These are phyloP conservation scores for Aspergillus bertholletiae DNA, from an alignment of 495 filamentous ascomycete genomes.

Conservation along the genomic window DNA sequence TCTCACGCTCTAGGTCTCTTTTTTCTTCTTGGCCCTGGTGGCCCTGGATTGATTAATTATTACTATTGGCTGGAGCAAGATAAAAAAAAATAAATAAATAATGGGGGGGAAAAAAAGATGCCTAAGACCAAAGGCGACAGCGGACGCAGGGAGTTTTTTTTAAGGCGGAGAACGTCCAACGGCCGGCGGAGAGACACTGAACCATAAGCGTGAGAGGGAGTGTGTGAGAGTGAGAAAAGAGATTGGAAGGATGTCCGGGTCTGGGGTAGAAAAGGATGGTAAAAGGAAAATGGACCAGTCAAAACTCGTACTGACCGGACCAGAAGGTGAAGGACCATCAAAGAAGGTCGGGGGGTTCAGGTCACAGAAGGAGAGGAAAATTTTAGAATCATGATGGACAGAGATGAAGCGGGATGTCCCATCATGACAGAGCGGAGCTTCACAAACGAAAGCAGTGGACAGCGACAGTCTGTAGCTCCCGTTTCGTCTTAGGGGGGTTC, in stretches of 20 bases:
- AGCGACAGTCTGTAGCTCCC: slow-evolving; percentile 8
- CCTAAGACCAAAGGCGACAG: slow-evolving; percentile 1
- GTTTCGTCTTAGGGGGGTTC: slow-evolving; percentile 13
- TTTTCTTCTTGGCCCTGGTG: not conserved
- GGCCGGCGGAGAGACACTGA: slow-evolving; percentile 4
- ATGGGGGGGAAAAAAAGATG: not conserved
- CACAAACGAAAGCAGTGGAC: slow-evolving; percentile 11
- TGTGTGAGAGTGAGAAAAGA: not conserved
- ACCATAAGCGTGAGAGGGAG: not conserved
- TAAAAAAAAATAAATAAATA: not conserved
- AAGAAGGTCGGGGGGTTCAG: not conserved
- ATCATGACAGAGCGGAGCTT: slow-evolving; percentile 20
- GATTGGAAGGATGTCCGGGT: not conserved
- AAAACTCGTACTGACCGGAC: not conserved
- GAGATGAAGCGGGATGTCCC: slow-evolving; percentile 7
- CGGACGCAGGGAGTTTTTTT: slow-evolving; percentile 4
- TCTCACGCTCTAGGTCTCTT: not conserved
- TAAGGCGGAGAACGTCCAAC: slow-evolving; percentile 5
- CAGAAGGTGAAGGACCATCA: not conserved
- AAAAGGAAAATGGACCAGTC: not conserved
- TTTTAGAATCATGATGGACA: not conserved
- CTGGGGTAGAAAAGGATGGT: slow-evolving; percentile 1
- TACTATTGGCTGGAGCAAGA: not conserved
- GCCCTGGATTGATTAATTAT: not conserved
- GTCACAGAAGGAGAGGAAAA: no score